These are phyloP conservation scores for Gelatoporia subvermispora DNA, from an alignment of 768 basidiomycete species.

Conservation along the genomic window DNA sequence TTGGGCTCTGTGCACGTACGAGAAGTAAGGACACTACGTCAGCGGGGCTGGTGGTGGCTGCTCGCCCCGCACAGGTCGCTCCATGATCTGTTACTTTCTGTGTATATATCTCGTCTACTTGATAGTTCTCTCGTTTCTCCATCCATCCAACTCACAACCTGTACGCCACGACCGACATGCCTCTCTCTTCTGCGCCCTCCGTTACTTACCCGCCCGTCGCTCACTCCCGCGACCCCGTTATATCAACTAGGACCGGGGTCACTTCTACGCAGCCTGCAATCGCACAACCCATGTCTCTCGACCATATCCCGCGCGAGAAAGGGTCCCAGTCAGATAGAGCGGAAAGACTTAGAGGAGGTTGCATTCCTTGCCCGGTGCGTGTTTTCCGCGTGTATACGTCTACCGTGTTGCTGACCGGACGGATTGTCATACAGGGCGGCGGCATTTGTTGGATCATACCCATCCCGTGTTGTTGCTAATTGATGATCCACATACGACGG, in stretches of 20 bases:
- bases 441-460: conserved; percentile 14
- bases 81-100: too few relatives aligned
- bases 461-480: conserved; percentile 10
- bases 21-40: too few relatives aligned
- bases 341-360: conserved; percentile 12
- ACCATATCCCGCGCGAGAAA: neutral
- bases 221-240: neutral
- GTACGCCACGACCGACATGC: neutral
- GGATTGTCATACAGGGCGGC: conserved; percentile 3
- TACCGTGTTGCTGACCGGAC: neutral
- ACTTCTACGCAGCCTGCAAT: conserved; percentile 1
- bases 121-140: too few relatives aligned
- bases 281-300: neutral
- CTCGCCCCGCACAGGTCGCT: too few relatives aligned
- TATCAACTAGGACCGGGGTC: neutral
- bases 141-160: too few relatives aligned
- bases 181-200: neutral
- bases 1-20: too few relatives aligned
- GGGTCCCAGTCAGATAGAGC: conserved; percentile 6
- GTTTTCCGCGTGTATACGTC: neutral
- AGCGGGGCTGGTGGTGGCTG: too few relatives aligned
- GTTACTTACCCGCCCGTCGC: conserved; percentile 8
- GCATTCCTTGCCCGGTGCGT: conserved; percentile 15
- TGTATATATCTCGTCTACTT: too few relatives aligned
- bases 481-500: too few relatives aligned